These are phyloP conservation scores for Fusarium scirpi DNA, from an alignment of 2,329 filamentous ascomycete species.

Conservation along the genomic window DNA sequence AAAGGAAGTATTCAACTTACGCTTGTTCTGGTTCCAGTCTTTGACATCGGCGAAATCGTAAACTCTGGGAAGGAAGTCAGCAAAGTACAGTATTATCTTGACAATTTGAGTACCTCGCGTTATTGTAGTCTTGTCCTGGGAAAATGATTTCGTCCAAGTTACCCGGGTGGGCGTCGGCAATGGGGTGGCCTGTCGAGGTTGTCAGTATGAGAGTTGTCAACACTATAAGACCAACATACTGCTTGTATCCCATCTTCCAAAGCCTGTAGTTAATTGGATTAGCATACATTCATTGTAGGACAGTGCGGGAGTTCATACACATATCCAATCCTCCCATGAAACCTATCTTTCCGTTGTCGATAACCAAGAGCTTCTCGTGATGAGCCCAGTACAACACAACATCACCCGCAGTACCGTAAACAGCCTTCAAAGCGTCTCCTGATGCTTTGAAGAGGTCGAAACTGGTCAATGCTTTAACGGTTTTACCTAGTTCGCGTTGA, in stretches of 20 bases:
- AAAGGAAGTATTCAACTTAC: slow-evolving; percentile 48
- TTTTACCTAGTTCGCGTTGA: slow-evolving; percentile 74
- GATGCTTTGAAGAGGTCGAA: slow-evolving; percentile 74
- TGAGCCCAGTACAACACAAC: slow-evolving; percentile 93
- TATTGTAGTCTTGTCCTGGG: slow-evolving; percentile 94
- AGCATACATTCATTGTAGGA: slow-evolving; percentile 19
- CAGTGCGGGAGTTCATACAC: slow-evolving; percentile 59
- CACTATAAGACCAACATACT: slow-evolving; percentile 55
- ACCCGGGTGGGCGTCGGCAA: slow-evolving; percentile 84
- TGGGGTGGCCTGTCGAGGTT: slow-evolving; percentile 69
- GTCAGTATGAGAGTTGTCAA: slow-evolving; percentile 20
- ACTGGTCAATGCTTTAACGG: slow-evolving; percentile 62
- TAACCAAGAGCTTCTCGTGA: slow-evolving; percentile 88
- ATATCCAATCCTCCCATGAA: slow-evolving; percentile 95
- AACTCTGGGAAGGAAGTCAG: slow-evolving; percentile 57
- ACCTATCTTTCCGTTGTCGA: slow-evolving; percentile 77
- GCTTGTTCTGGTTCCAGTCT: slow-evolving; percentile 87
- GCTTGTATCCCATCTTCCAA: slow-evolving; percentile 89
- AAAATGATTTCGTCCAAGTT: slow-evolving; percentile 82
- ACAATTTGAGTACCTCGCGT: slow-evolving; percentile 63
- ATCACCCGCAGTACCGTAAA: slow-evolving; percentile 86
- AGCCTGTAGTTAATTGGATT: slow-evolving; percentile 60
- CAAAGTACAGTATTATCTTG: background rate
- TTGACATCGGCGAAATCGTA: slow-evolving; percentile 83
- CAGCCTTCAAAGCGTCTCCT: slow-evolving; percentile 76